Evolutionary conservation across 257 asterid species (phyloP).

Genomic region (Solanum peruvianum): DNA sequence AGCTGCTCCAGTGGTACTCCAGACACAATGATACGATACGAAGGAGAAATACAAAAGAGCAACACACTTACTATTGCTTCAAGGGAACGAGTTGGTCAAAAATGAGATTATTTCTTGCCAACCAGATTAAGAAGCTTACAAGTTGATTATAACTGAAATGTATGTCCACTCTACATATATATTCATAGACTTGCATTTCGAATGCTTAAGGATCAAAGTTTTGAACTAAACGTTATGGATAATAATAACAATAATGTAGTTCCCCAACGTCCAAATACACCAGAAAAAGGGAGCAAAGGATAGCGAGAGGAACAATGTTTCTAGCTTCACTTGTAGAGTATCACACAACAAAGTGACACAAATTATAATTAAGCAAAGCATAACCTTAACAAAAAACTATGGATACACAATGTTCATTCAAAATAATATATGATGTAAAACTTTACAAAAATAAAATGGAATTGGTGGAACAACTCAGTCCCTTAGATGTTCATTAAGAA

Average conservation of each 20-base stretch:
- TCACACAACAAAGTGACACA: neutral
- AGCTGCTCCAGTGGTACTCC: constrained; percentile 11
- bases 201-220: too few relatives aligned
- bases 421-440: neutral
- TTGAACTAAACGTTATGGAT: neutral
- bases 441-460: neutral
- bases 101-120: constrained; percentile 4
- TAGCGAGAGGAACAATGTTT: neutral
- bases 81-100: constrained; percentile 23
- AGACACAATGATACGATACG: neutral
- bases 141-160: neutral
- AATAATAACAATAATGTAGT: neutral
- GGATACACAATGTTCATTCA: neutral
- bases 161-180: neutral
- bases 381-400: neutral
- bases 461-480: neutral
- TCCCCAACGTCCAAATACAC: neutral
- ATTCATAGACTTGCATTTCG: neutral
- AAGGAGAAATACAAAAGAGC: neutral
- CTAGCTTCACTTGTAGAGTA: neutral
- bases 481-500: neutral
- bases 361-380: neutral
- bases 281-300: neutral
- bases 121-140: constrained; percentile 27
- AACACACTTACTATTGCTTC: constrained; percentile 24